Conservation (phyloP, 169 alveolate genomes). For the Plasmodium gallinaceum region DNA sequence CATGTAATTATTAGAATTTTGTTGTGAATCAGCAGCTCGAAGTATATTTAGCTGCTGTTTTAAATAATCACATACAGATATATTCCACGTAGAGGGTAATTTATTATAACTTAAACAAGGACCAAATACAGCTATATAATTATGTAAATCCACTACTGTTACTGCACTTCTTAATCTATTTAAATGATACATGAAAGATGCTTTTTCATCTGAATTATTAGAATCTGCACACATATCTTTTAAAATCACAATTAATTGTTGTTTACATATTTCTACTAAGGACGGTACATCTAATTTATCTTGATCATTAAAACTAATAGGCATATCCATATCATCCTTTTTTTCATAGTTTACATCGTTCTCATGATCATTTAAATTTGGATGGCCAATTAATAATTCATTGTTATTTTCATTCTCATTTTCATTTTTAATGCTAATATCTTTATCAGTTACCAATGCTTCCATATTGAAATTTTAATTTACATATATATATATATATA, state of each 20-base stretch:
- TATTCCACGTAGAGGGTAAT: slow-evolving; percentile 75
- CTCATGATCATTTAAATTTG: slow-evolving; percentile 10
- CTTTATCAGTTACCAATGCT: slow-evolving; percentile 27
- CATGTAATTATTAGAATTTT: slow-evolving; percentile 18
- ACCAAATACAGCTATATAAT: slow-evolving; percentile 73
- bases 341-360: slow-evolving; percentile 25
- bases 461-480: slow-evolving; percentile 24
- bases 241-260: slow-evolving; percentile 55
- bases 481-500: slow-evolving; percentile 17
- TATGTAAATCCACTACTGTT: slow-evolving; percentile 73
- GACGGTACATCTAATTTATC: slow-evolving; percentile 74
- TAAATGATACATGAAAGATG: slow-evolving; percentile 54
- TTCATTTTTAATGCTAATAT: slow-evolving; percentile 18
- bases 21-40: slow-evolving; percentile 68
- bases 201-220: slow-evolving; percentile 48
- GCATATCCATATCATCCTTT: slow-evolving; percentile 34
- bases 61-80: slow-evolving; percentile 60
- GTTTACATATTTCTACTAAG: slow-evolving; percentile 68
- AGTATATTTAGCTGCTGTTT: slow-evolving; percentile 63
- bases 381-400: slow-evolving; percentile 1
- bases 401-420: slow-evolving; percentile 25
- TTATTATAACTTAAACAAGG: slow-evolving; percentile 70
- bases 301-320: slow-evolving; percentile 33
- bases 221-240: slow-evolving; percentile 72
- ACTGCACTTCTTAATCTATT: slow-evolving; percentile 69